Conservation (phyloP, 2,329 filamentous ascomycete genomes). For the Zymoseptoria passerinii region DNA sequence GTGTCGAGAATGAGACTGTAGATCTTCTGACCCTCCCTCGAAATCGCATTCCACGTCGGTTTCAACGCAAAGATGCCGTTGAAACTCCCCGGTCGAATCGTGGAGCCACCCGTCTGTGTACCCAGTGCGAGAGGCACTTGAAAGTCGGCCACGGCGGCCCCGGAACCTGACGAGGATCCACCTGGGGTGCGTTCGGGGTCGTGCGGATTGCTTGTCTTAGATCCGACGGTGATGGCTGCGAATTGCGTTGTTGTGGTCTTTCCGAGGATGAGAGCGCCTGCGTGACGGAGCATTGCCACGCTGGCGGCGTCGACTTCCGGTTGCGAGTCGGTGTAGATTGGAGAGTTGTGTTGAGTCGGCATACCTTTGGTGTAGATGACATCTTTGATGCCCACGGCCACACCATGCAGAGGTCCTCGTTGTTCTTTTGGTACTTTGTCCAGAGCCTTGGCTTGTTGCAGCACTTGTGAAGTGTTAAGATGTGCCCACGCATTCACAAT, state of each 20-base stretch:
- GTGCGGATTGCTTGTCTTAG: slow-evolving; percentile 50
- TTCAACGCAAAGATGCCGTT: slow-evolving; percentile 59
- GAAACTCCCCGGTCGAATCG: slow-evolving; percentile 56
- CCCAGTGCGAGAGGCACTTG: slow-evolving; percentile 55
- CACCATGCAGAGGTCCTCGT: slow-evolving; percentile 49
- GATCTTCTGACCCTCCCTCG: slow-evolving; percentile 52
- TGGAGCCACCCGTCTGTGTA: slow-evolving; percentile 59
- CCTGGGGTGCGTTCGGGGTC: slow-evolving; percentile 49
- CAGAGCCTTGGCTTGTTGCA: slow-evolving; percentile 40
- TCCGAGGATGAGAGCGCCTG: slow-evolving; percentile 51
- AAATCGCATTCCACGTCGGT: slow-evolving; percentile 57
- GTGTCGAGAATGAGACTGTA: slow-evolving; percentile 56
- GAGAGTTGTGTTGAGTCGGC: slow-evolving; percentile 50
- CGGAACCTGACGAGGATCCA: slow-evolving; percentile 60
- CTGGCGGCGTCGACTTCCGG: slow-evolving; percentile 46
- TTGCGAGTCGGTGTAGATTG: slow-evolving; percentile 42
- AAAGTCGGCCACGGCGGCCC: slow-evolving; percentile 56
- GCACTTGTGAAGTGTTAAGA: slow-evolving; percentile 29
- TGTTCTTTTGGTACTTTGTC: slow-evolving; percentile 42
- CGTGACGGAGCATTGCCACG: slow-evolving; percentile 45
- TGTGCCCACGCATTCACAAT: slow-evolving; percentile 46
- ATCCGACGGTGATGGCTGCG: slow-evolving; percentile 47
- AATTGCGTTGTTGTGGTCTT: slow-evolving; percentile 59
- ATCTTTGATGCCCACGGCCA: slow-evolving; percentile 54
- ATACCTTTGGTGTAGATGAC: slow-evolving; percentile 49